Conservation (phyloP, 2,329 filamentous ascomycete genomes). For the Neopestalotiopsis sp. region DNA sequence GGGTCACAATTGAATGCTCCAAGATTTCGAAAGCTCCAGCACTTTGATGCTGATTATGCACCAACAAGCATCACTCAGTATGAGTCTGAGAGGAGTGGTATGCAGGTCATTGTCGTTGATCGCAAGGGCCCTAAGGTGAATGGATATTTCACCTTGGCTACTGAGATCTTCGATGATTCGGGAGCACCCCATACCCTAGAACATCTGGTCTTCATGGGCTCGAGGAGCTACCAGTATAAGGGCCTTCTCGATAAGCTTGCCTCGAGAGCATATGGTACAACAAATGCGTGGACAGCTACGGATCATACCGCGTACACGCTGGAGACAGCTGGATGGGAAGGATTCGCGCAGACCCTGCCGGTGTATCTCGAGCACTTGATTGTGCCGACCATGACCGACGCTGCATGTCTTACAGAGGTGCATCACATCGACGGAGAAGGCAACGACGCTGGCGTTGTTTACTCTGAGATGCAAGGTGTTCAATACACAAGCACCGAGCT, state of each 20-base stretch:
- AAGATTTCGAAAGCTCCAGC: conserved; percentile 83
- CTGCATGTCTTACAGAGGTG: conserved; percentile 92
- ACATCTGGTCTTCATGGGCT: conserved; percentile 87
- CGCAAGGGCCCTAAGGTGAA: conserved; percentile 93
- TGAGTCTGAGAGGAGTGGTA: conserved; percentile 91
- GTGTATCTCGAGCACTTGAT: conserved; percentile 96
- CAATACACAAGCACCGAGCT: conserved; percentile 85
- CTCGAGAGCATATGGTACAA: conserved; percentile 88
- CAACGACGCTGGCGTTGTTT: conserved; percentile 95
- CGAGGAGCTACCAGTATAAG: conserved; percentile 92
- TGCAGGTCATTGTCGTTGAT: conserved; percentile 92
- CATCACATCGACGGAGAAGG: conserved; percentile 94
- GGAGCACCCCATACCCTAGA: conserved; percentile 89
- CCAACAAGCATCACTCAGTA: conserved; percentile 90
- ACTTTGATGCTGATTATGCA: conserved; percentile 88
- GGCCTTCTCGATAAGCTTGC: conserved; percentile 93
- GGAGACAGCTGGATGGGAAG: conserved; percentile 95
- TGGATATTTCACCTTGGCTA: conserved; percentile 94
- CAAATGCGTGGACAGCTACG: conserved; percentile 96
- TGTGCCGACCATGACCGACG: conserved; percentile 88
- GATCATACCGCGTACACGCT: conserved; percentile 97
- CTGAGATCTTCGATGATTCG: conserved; percentile 97
- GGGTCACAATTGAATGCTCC: conserved; percentile 47
- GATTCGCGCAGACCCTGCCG: conserved; percentile 91
- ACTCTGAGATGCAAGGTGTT: conserved; percentile 98